These are phyloP conservation scores for Zea luxurians DNA, from an alignment of 176 grass and related monocot genomes.

Conservation along the genomic window DNA sequence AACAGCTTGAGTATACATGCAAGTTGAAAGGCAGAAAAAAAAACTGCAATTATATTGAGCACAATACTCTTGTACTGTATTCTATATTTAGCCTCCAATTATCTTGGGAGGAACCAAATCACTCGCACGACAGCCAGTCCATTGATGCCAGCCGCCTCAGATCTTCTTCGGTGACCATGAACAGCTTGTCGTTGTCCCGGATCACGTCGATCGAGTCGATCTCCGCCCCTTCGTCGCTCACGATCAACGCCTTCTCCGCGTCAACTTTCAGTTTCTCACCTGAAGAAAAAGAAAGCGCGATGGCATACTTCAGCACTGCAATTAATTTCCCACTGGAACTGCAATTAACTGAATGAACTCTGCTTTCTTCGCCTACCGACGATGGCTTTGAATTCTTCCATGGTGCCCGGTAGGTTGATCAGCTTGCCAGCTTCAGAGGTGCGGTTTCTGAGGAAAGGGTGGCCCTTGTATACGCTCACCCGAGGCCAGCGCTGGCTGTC, in stretches of 20 bases:
- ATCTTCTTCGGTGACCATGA: conserved; percentile 48
- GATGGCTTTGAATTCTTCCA: conserved; percentile 63
- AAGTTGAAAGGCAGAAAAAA: too few species aligned
- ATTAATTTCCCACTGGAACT: not conserved
- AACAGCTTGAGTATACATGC: too few species aligned
- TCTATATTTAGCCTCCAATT: too few species aligned
- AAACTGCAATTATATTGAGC: too few species aligned
- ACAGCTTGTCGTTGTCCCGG: conserved; percentile 87
- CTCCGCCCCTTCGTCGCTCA: conserved; percentile 69
- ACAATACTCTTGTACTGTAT: too few species aligned
- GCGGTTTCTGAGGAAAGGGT: conserved; percentile 62
- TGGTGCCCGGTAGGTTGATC: conserved; percentile 65
- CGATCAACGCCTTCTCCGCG: conserved; percentile 37
- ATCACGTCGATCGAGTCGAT: conserved; percentile 76
- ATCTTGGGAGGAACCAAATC: too few species aligned
- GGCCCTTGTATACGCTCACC: conserved; percentile 77
- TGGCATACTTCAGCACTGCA: not conserved
- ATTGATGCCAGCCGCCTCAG: conserved; percentile 27
- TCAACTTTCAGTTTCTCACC: conserved; percentile 64
- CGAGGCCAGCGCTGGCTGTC: conserved; percentile 37
- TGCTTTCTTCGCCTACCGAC: conserved; percentile 36
- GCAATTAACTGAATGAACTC: not conserved
- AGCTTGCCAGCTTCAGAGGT: conserved; percentile 69
- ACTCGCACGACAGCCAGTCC: not conserved
- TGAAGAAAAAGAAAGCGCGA: conserved; percentile 6